Percentiles rank a stretch among this genome's conserved stretches.
These are phyloP conservation scores for Cystobasidium ongulense DNA, from an alignment of 768 basidiomycete species.

Conservation along the genomic window DNA sequence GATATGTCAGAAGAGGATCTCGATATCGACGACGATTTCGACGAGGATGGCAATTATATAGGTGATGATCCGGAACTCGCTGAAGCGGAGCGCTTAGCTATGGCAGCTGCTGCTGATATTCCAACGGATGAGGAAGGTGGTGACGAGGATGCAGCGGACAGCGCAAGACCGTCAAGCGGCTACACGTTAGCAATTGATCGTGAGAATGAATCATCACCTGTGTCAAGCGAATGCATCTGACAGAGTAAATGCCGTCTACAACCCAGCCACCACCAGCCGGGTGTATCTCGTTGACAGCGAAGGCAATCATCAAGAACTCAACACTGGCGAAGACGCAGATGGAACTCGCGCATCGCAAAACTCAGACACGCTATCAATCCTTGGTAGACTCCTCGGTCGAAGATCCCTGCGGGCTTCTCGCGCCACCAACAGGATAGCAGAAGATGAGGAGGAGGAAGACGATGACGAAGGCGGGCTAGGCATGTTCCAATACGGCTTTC, in stretches of 20 bases:
- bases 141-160: not conserved
- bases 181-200: slow-evolving; percentile 23
- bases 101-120: not conserved
- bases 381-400: not conserved
- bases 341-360: not conserved
- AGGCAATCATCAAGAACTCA: not conserved
- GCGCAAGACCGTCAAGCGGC: not conserved
- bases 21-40: slow-evolving; percentile 12
- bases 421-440: not conserved
- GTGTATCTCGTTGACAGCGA: slow-evolving; percentile 27
- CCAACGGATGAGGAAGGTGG: not conserved
- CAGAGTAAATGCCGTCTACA: not conserved
- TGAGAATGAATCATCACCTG: not conserved
- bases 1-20: not conserved
- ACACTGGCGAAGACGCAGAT: not conserved
- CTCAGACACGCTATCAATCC: not conserved
- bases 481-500: slow-evolving; percentile 1
- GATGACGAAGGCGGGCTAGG: slow-evolving; percentile 18
- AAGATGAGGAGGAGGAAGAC: slow-evolving; percentile 24
- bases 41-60: slow-evolving; percentile 16
- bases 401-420: not conserved
- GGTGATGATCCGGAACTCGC: slow-evolving; percentile 22
- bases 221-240: not conserved
- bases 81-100: slow-evolving; percentile 17
- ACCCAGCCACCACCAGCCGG: not conserved